These are phyloP conservation scores for Hordeum pubiflorum DNA, from an alignment of 202 grass and related monocot genomes.

Conservation along the genomic window DNA sequence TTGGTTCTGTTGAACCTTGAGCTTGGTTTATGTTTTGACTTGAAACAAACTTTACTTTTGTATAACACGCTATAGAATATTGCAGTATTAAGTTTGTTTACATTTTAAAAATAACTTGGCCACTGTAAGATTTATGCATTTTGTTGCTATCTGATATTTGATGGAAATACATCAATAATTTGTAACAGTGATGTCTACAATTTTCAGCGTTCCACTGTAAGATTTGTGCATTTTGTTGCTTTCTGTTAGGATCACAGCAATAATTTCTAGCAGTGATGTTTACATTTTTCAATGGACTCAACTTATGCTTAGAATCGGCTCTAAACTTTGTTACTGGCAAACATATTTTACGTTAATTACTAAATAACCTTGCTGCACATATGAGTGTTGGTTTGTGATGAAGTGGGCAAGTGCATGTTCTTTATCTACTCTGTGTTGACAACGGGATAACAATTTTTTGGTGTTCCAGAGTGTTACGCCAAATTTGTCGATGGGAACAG, in stretches of 20 bases:
- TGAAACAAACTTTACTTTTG: not conserved
- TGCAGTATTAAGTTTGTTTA: not conserved
- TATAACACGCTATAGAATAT: not conserved
- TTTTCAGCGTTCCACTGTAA: not conserved
- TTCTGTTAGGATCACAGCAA: not conserved
- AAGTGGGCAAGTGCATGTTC: not conserved
- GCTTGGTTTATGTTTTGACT: not conserved
- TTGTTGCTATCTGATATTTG: not conserved
- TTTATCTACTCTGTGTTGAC: constrained; percentile 2
- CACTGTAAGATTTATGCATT: not conserved
- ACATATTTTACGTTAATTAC: not conserved
- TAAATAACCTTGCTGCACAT: not conserved
- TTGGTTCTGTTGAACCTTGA: not conserved
- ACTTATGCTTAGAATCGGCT: not conserved
- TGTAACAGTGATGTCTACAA: not conserved
- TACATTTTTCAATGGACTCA: not conserved
- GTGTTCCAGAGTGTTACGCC: constrained; percentile 79
- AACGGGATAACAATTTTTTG: not conserved
- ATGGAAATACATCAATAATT: not conserved
- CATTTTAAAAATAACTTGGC: not conserved
- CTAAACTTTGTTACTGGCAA: not conserved
- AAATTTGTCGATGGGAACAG: constrained; percentile 73
- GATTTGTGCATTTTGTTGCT: not conserved
- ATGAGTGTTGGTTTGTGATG: constrained; percentile 2
- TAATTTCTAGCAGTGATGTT: not conserved